Percentiles rank a stretch among this genome's conserved stretches.
Evolutionary conservation across 2,329 filamentous ascomycete species (phyloP).

Genomic region (Aspergillus hortae): DNA sequence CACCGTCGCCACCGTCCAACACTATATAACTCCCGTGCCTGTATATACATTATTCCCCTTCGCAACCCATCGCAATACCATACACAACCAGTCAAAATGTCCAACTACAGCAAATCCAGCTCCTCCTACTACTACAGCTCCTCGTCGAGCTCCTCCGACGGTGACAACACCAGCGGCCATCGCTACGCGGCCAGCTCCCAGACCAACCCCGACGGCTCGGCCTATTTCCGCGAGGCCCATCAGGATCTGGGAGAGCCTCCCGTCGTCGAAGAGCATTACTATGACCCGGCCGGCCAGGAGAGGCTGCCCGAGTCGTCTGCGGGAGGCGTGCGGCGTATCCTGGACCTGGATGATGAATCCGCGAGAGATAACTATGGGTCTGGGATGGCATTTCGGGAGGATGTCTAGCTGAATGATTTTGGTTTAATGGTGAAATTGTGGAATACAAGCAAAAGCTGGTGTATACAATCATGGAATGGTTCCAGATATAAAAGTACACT

Average conservation of each 20-base stretch:
- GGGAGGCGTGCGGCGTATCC: slow-evolving; percentile 25
- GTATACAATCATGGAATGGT: too few relatives aligned
- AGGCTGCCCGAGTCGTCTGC: slow-evolving; percentile 9
- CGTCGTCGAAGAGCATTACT: slow-evolving; percentile 31
- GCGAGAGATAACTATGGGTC: not conserved
- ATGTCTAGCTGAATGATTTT: slow-evolving; percentile 9
- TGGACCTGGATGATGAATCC: slow-evolving; percentile 23
- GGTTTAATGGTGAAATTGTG: not conserved
- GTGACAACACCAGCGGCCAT: slow-evolving; percentile 26
- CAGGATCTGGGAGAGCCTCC: slow-evolving; percentile 34
- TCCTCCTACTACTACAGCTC: slow-evolving; percentile 34
- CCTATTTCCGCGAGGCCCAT: slow-evolving; percentile 29
- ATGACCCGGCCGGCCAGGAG: slow-evolving; percentile 31
- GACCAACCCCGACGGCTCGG: slow-evolving; percentile 30
- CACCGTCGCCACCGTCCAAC: too few relatives aligned
- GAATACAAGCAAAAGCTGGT: not conserved
- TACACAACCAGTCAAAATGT: slow-evolving; percentile 10
- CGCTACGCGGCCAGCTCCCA: slow-evolving; percentile 30
- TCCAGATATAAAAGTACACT: too few relatives aligned
- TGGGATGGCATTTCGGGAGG: not conserved
- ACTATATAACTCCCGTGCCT: too few relatives aligned
- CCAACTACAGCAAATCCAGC: slow-evolving; percentile 19
- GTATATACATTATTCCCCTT: too few relatives aligned
- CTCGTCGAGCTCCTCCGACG: slow-evolving; percentile 23
- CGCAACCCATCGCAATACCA: too few relatives aligned